These are phyloP conservation scores for Mariannaea sp. DNA, from an alignment of 2,329 filamentous ascomycete genomes.

Conservation along the genomic window DNA sequence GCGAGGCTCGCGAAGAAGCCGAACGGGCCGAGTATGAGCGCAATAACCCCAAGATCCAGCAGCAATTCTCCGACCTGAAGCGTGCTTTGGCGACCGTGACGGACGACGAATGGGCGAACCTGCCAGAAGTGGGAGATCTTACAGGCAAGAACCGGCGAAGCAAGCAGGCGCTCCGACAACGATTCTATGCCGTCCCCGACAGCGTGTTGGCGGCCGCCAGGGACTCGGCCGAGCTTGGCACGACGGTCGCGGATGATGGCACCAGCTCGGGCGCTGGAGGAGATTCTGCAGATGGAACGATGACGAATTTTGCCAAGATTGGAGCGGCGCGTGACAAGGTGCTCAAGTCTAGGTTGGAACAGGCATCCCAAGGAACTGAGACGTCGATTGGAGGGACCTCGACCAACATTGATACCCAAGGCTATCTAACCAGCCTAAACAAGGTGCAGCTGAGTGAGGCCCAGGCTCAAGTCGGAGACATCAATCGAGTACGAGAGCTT, in stretches of 20 bases:
- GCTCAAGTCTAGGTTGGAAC: constrained; percentile 88
- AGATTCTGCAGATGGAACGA: constrained; percentile 75
- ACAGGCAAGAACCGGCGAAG: constrained; percentile 90
- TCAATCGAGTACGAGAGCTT: constrained; percentile 89
- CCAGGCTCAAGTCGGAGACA: constrained; percentile 87
- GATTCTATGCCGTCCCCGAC: constrained; percentile 96
- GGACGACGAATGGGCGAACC: constrained; percentile 94
- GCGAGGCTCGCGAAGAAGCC: constrained; percentile 90
- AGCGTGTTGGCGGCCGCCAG: constrained; percentile 89
- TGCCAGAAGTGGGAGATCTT: constrained; percentile 95
- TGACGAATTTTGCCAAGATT: constrained; percentile 98
- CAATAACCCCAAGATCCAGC: constrained; percentile 97
- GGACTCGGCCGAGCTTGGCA: constrained; percentile 80
- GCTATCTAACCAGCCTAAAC: constrained; percentile 90
- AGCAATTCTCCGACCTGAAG: constrained; percentile 96
- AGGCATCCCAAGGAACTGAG: constrained; percentile 75
- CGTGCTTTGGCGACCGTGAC: constrained; percentile 84
- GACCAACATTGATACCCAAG: constrained; percentile 91
- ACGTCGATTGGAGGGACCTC: constrained; percentile 75
- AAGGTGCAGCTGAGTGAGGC: constrained; percentile 79
- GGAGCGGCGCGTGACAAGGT: constrained; percentile 96
- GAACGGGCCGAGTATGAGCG: constrained; percentile 95
- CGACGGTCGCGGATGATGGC: constrained; percentile 84
- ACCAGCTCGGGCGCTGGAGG: constrained; percentile 43
- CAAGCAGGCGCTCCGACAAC: constrained; percentile 79